Conservation (phyloP, 163 green algal genomes). For the Prototheca stagnorum region DNA sequence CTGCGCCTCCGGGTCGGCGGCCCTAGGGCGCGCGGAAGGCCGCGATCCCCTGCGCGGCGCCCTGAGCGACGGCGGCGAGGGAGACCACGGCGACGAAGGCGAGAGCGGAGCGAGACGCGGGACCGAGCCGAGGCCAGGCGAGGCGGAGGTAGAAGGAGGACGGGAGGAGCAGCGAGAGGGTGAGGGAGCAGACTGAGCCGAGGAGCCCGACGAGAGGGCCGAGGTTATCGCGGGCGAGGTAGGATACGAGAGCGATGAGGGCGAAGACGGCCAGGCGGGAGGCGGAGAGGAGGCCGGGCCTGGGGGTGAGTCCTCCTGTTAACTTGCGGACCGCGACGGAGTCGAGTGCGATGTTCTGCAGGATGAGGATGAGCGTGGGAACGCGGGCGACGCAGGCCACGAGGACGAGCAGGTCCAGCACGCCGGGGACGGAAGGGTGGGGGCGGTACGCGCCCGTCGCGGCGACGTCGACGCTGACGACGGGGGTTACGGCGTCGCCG, state of each 20-base stretch:
- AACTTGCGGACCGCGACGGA: constrained; percentile 17
- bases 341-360: constrained; percentile 4
- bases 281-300: not conserved
- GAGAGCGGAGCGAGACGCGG: too few species aligned
- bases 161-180: too few species aligned
- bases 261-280: not conserved
- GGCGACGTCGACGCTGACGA: constrained; percentile 25
- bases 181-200: not conserved
- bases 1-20: too few species aligned
- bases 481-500: constrained; percentile 7
- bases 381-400: constrained; percentile 9
- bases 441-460: constrained; percentile 2
- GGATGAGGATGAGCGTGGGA: constrained; percentile 5
- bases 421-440: not conserved
- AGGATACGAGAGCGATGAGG: too few species aligned
- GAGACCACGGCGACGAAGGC: too few species aligned
- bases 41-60: too few species aligned
- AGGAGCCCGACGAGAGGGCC: not conserved
- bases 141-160: too few species aligned
- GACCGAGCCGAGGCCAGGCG: too few species aligned
- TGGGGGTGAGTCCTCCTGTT: constrained; percentile 20
- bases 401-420: constrained; percentile 8
- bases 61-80: too few species aligned
- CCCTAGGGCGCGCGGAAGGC: too few species aligned
- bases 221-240: constrained; percentile 3